These are phyloP conservation scores for Wickerhamomyces sp. DNA, from an alignment of 1,139 yeast genomes.

Conservation along the genomic window DNA sequence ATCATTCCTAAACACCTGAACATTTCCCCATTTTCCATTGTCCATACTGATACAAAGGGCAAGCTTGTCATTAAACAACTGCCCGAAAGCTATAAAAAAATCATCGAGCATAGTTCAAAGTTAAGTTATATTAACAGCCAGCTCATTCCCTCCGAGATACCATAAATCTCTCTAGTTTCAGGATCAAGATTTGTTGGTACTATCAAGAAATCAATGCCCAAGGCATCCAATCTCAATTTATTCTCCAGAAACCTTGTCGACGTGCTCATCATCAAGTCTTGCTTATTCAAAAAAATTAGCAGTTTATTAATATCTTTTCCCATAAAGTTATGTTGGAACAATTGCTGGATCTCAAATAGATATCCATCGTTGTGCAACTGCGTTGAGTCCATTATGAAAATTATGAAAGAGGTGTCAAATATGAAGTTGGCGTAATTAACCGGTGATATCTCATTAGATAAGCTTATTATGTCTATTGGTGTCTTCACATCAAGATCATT, in stretches of 20 bases:
- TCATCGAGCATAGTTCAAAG: conserved; percentile 41
- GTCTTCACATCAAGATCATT: conserved; percentile 5
- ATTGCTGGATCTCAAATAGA: conserved; percentile 2
- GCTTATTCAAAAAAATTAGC: conserved; percentile 18
- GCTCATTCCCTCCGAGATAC: conserved; percentile 22
- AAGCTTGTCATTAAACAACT: conserved; percentile 28
- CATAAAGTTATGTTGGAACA: conserved; percentile 2
- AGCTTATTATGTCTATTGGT: conserved; percentile 16
- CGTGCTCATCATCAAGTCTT: conserved; percentile 10
- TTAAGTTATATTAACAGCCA: conserved; percentile 24
- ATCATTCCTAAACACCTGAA: conserved; percentile 51
- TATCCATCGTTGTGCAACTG: conserved; percentile 8
- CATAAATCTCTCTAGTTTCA: conserved; percentile 14
- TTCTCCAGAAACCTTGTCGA: conserved; percentile 10
- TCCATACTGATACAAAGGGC: conserved; percentile 28
- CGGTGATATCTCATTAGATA: conserved; percentile 16
- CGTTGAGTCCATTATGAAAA: conserved; percentile 18
- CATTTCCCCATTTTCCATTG: conserved; percentile 58
- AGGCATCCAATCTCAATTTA: conserved; percentile 4
- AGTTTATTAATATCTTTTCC: conserved; percentile 9
- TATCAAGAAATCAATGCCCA: conserved; percentile 13
- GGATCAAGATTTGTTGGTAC: conserved; percentile 13
- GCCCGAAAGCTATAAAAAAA: conserved; percentile 37
- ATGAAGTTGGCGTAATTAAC: conserved; percentile 18
- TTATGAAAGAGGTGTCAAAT: conserved; percentile 13